A percentile compares a stretch with the other conserved stretches of the same genome.
phyloP scores from a whole-genome alignment of 2,329 filamentous ascomycete genomes.

The Exophiala lecanii-corni region DNA sequence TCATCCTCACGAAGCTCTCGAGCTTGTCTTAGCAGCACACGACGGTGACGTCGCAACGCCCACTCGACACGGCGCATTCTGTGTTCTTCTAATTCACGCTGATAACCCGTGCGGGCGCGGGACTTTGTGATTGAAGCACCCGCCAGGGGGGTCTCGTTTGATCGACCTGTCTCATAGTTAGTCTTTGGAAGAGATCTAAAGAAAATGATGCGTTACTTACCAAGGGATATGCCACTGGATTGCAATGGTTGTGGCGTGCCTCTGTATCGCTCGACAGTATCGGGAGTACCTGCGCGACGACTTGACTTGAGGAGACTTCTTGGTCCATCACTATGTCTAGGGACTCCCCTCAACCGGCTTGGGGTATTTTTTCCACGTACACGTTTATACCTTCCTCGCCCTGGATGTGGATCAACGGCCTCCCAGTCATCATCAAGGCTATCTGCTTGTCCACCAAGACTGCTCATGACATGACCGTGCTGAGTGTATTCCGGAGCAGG shows the following conservation, averaged over 20 bases:
- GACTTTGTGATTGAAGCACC: conserved; percentile 35
- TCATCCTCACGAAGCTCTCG: conserved; percentile 36
- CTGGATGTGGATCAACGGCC: conserved; percentile 33
- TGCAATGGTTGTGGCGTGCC: conserved; percentile 30
- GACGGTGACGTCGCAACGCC: conserved; percentile 40
- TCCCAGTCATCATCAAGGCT: conserved; percentile 38
- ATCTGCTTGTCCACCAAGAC: conserved; percentile 24
- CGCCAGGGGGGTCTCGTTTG: conserved; percentile 31
- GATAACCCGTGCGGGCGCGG: conserved; percentile 46
- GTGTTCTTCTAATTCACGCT: conserved; percentile 47
- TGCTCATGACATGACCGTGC: conserved; percentile 20
- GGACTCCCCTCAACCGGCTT: conserved; percentile 30
- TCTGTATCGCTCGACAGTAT: conserved; percentile 18
- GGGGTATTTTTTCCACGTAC: conserved; percentile 28
- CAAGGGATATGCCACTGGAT: conserved; percentile 32
- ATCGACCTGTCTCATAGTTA: conserved; percentile 22
- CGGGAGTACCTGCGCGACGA: conserved; percentile 35
- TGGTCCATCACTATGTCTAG: conserved; percentile 17
- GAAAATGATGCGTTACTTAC: conserved; percentile 36
- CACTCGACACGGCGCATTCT: conserved; percentile 46
- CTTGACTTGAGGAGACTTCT: conserved; percentile 43
- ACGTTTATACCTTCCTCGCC: conserved; percentile 37
- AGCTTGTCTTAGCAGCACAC: conserved; percentile 35
- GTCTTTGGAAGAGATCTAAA: not conserved
- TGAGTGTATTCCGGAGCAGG: conserved; percentile 18